phyloP scores from a whole-genome alignment of 768 basidiomycete species.

The Omphalotus guepiniiformis region DNA sequence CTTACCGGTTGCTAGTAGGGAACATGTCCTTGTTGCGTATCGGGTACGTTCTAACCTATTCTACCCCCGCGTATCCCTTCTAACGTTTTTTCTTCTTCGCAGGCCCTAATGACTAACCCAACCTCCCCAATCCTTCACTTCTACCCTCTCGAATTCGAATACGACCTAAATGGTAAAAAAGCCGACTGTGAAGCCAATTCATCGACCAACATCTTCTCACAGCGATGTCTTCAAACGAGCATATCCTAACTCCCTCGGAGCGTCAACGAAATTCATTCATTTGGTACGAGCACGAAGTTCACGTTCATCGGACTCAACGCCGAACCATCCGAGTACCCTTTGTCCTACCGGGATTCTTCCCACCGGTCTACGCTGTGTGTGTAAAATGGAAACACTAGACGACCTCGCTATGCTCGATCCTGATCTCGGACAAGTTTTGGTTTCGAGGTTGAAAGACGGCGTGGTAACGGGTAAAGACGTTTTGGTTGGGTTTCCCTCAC shows the following conservation, averaged over 20 bases:
- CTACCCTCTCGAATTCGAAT: slow-evolving; percentile 89
- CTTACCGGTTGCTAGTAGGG: slow-evolving; percentile 84
- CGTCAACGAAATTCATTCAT: slow-evolving; percentile 65
- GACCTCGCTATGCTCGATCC: slow-evolving; percentile 78
- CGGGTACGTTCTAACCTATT: slow-evolving; percentile 44
- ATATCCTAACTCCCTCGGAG: slow-evolving; percentile 74
- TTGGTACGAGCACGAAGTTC: slow-evolving; percentile 81
- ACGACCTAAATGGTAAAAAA: slow-evolving; percentile 96
- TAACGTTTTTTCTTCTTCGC: slow-evolving; percentile 7
- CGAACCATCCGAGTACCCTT: slow-evolving; percentile 73
- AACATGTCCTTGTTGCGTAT: slow-evolving; percentile 84
- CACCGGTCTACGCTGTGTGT: slow-evolving; percentile 78
- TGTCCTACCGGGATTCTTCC: slow-evolving; percentile 96
- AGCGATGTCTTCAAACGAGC: slow-evolving; percentile 81
- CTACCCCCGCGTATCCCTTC: background rate
- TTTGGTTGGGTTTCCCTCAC: slow-evolving; percentile 93
- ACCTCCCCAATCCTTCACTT: slow-evolving; percentile 91
- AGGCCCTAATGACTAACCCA: slow-evolving; percentile 88
- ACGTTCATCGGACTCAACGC: slow-evolving; percentile 48
- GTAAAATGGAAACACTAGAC: slow-evolving; percentile 76
- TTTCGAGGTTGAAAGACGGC: slow-evolving; percentile 87
- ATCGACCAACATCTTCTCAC: slow-evolving; percentile 70
- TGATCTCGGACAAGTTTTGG: slow-evolving; percentile 66
- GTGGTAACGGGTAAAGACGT: slow-evolving; percentile 82
- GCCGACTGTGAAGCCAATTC: slow-evolving; percentile 99